Evolutionary conservation across 1,284 basidiomycete species (phyloP), one percentile per base, ranked within the genome.

Genomic region (Puccinia polysora): DNA sequence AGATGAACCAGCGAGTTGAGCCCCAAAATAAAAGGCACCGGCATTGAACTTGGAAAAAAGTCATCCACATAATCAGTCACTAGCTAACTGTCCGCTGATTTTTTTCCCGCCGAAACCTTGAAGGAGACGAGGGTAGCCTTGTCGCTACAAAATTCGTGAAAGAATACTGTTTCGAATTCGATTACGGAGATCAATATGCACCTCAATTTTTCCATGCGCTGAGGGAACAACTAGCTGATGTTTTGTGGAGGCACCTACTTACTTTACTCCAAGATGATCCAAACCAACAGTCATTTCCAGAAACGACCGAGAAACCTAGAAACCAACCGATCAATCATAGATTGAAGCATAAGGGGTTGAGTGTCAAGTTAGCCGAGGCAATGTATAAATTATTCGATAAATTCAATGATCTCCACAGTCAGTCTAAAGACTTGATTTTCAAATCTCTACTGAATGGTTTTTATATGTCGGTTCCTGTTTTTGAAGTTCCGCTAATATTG

Each of bases 211-310:
- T 20, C 25, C 8, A 20, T 38, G 55, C 55, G 32, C 55, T 58
- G n/a, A 14, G 55, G 25, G 55, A 58, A 38, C 32, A 58, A 58
- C 25, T 58, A 38, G 55, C 55, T 36, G 30, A 58, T 20, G 55
- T 36, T 32, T 20, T 58, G n/a, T 58, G 55, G 55, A 58, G n/a
- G n/a, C 55, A 38, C 32, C 23, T 38, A 38, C n/a, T 6, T 36
- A 38, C 55, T n/a, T 23, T 4, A 20, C 28, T 20, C 3, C 55
- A 58, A 38, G 25, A 4, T 36, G 28, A 58, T 18, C 32, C 18
- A 58, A 4, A 1, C 32, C 15, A n/a, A n/a, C n/a, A n/a, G n/a
- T n/a, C n/a, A n/a, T 20, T 15, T 36, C 55, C 8, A 58, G 20
- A 6, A 50, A 18, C 53, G 28, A 56, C 20, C 15, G 30, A 15